phyloP scores from a whole-genome alignment of 176 grass and related monocot genomes.

The Pharus latifolius region DNA sequence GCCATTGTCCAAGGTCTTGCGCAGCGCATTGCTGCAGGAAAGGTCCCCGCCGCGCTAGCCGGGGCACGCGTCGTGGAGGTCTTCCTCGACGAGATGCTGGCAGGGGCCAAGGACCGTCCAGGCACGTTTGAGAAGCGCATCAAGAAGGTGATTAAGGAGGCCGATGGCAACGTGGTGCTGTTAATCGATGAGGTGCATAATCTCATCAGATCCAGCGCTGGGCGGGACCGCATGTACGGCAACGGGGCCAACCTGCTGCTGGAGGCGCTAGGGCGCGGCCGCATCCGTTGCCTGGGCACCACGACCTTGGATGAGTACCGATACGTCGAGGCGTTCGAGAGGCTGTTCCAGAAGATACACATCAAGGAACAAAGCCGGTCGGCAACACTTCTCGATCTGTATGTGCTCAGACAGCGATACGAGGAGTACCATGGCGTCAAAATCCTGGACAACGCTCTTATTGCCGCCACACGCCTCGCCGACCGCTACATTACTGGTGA shows the following conservation, averaged over 20 bases:
- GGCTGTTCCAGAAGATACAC: neutral
- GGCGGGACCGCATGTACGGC: neutral
- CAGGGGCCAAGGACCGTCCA: neutral
- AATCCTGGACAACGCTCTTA: neutral
- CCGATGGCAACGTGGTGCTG: neutral
- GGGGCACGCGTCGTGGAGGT: neutral
- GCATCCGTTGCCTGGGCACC: neutral
- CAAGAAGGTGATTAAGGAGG: neutral
- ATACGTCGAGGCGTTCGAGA: neutral
- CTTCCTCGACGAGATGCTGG: neutral
- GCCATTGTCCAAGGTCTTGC: constrained; percentile 28
- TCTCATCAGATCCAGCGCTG: neutral
- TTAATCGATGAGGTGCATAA: neutral
- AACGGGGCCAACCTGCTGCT: neutral
- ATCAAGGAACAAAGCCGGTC: neutral
- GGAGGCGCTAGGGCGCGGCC: neutral
- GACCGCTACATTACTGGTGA: neutral
- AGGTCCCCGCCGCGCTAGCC: neutral
- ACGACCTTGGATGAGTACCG: neutral
- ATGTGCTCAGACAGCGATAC: neutral
- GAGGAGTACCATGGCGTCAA: neutral
- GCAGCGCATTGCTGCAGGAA: neutral
- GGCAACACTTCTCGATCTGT: neutral
- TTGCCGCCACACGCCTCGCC: neutral
- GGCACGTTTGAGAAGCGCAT: neutral